Evolutionary conservation across 257 asterid genomes (phyloP).

Genomic region (Voacanga thouarsii): DNA sequence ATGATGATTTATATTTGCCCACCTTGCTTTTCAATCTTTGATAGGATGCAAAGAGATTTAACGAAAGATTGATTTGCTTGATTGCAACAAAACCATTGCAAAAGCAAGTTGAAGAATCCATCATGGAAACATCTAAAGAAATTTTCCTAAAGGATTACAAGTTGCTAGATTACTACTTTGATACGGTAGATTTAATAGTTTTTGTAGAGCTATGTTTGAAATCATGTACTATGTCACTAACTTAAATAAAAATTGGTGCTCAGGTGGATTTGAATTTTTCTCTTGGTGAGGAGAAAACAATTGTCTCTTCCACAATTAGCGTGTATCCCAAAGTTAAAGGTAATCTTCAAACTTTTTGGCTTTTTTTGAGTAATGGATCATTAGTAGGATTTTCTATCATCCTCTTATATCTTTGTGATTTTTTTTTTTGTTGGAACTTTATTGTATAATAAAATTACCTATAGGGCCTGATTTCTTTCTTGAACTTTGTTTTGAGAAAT

Average conservation of each 20-base stretch:
- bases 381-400: not conserved
- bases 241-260: conserved; percentile 20
- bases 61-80: conserved; percentile 63
- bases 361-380: not conserved
- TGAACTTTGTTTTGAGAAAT: conserved; percentile 2
- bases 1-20: conserved; percentile 1
- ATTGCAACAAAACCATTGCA: conserved; percentile 69
- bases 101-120: conserved; percentile 61
- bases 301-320: conserved; percentile 59
- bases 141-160: conserved; percentile 89
- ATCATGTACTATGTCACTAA: not conserved
- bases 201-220: not conserved
- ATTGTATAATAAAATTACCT: not conserved
- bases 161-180: conserved; percentile 84
- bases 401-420: not conserved
- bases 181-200: conserved; percentile 39
- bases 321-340: conserved; percentile 89
- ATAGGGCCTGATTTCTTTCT: not conserved
- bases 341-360: conserved; percentile 22
- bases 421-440: not conserved
- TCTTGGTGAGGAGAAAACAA: conserved; percentile 81
- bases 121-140: conserved; percentile 85
- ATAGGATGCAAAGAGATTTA: too few relatives aligned
- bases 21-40: conserved; percentile 11
- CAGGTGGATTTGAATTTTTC: conserved; percentile 83